These are phyloP conservation scores for Jatropha podagrica DNA, from an alignment of 441 rosid species.

Conservation along the genomic window DNA sequence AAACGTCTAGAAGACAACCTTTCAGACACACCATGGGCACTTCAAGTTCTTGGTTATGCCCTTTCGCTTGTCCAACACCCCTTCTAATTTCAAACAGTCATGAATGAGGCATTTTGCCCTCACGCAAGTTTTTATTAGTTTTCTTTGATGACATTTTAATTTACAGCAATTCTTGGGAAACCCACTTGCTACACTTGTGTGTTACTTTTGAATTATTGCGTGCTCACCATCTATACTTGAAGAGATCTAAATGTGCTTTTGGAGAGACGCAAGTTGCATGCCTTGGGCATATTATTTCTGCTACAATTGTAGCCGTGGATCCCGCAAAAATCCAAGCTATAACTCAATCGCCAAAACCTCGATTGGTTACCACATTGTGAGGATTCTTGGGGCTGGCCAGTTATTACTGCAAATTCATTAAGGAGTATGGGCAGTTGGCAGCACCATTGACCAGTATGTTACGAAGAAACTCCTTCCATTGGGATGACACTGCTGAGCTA, in stretches of 20 bases:
- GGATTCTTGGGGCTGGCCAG: neutral
- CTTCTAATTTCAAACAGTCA: neutral
- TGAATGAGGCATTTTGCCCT: neutral
- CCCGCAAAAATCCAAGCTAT: neutral
- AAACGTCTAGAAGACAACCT: neutral
- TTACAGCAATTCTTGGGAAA: too few species aligned
- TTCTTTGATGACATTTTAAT: neutral
- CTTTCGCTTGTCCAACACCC: neutral
- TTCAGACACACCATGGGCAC: neutral
- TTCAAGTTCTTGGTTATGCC: neutral
- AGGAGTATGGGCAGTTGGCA: neutral
- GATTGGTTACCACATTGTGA: neutral
- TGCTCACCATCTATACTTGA: neutral
- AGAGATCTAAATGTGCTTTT: neutral
- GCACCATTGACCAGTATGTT: too few species aligned
- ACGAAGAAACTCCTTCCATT: too few species aligned
- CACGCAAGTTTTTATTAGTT: neutral
- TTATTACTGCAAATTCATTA: neutral
- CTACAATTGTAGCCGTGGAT: neutral
- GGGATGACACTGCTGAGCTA: too few species aligned
- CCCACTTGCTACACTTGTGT: neutral
- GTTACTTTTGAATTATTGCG: too few species aligned
- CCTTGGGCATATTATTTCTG: neutral
- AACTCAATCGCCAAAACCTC: neutral
- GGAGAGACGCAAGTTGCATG: neutral